Evolutionary conservation across 805 yeast genomes (phyloP), one percentile per base, ranked within the genome.

Genomic region (Candida patagonica): DNA sequence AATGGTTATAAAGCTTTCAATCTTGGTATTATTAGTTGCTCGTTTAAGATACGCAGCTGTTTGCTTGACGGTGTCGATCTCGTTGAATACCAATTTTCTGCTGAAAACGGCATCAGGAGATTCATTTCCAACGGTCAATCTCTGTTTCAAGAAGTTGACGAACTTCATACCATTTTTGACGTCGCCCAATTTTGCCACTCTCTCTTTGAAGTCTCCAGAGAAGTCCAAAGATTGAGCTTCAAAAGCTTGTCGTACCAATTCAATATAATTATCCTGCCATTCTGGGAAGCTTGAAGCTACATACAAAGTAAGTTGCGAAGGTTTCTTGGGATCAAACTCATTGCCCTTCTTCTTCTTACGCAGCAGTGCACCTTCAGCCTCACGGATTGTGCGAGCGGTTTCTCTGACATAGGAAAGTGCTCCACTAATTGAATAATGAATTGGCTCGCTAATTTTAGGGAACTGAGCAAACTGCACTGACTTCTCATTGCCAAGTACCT

Each of bases 81-180:
- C 98, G 61, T 78, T 71, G 62, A 86, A 92, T 25, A 79, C 71
- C 50, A 89, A 74, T 63, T 88, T 81, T 67, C 97, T 77, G 71
- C 87, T 80, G 71, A 92, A 86, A 20, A 92, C 95, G 38, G 74
- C 73, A 40, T 73, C 76, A 15, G 95, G 78, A 23, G 78, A 63
- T 40, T 51, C 55, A 7, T 60, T 60, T 23, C 56, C 56, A 25
- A 49, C 42, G 29, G 70, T 64, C 50, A 92, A 70, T 66, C 94
- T 78, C 58, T 80, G 84, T 64, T 92, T 88, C 61, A 92, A 68
- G 52, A 76, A 67, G 48, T 89, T 79, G 46, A 92, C 87, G 62
- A 88, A 89, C 44, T 97, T 97, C 97, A 92, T 92, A 44, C 95
- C 96, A 53, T 94, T 80, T 74, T 92, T 92, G 83, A 88, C 84